These are phyloP conservation scores for Caryopteris hybrid DNA, from an alignment of 305 asterid genomes.

Conservation along the genomic window DNA sequence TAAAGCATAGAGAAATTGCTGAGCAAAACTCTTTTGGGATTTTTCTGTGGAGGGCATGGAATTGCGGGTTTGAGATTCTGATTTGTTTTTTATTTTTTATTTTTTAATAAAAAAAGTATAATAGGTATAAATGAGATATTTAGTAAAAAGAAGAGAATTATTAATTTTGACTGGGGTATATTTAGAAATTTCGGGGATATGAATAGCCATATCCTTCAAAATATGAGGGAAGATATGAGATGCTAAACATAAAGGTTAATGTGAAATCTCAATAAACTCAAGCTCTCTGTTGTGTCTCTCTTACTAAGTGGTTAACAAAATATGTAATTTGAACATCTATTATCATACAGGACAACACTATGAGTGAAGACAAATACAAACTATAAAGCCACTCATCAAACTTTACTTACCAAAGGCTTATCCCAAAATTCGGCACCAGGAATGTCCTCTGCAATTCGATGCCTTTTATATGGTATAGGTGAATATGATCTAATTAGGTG, in stretches of 20 bases:
- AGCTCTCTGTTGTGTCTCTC: constrained; percentile 44
- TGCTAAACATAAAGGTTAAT: constrained; percentile 26
- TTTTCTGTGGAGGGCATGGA: too few relatives aligned
- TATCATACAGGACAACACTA: constrained; percentile 12
- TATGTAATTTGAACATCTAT: too few relatives aligned
- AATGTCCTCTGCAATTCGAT: constrained; percentile 26
- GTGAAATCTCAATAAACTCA: constrained; percentile 54
- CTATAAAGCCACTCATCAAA: constrained; percentile 3
- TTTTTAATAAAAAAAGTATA: too few relatives aligned
- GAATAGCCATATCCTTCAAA: too few relatives aligned
- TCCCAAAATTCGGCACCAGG: constrained; percentile 32
- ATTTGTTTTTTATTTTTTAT: too few relatives aligned
- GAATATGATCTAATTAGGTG: constrained; percentile 33
- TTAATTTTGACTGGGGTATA: too few relatives aligned
- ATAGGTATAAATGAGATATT: too few relatives aligned
- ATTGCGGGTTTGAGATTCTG: too few relatives aligned
- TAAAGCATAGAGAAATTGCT: too few relatives aligned
- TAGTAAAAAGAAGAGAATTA: too few relatives aligned
- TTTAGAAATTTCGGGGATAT: too few relatives aligned
- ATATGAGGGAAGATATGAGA: background rate
- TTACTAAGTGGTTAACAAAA: constrained; percentile 30
- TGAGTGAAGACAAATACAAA: constrained; percentile 10
- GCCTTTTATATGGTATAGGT: constrained; percentile 31
- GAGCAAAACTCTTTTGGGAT: too few relatives aligned
- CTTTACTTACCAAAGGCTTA: constrained; percentile 45